These are phyloP conservation scores for Calocybe cyanea DNA, from an alignment of 768 basidiomycete species.

Conservation along the genomic window DNA sequence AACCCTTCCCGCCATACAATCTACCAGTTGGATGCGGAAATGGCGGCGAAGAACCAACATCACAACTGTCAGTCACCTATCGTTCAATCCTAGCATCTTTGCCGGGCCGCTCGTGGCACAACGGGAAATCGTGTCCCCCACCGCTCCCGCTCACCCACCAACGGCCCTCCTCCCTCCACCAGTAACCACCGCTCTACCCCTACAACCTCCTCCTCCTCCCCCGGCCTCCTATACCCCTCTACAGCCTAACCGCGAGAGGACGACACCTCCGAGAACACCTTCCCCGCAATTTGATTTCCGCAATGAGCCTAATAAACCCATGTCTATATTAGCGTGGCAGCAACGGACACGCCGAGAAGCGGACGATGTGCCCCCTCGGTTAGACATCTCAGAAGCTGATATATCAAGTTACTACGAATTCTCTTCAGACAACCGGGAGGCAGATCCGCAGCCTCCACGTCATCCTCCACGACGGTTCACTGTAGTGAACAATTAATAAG, in stretches of 20 bases:
- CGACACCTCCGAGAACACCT: slow-evolving; percentile 10
- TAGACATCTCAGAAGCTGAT: slow-evolving; percentile 26
- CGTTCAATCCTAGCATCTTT: slow-evolving; percentile 27
- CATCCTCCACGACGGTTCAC: slow-evolving; percentile 24
- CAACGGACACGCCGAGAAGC: slow-evolving; percentile 24
- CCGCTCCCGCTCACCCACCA: not conserved
- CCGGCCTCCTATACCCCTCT: slow-evolving; percentile 10
- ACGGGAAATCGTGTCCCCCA: not conserved
- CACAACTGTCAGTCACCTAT: slow-evolving; percentile 13
- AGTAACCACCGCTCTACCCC: slow-evolving; percentile 14
- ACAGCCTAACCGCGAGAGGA: slow-evolving; percentile 11
- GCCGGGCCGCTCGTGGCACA: slow-evolving; percentile 14
- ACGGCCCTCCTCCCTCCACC: slow-evolving; percentile 13
- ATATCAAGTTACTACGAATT: slow-evolving; percentile 30
- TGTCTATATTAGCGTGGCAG: slow-evolving; percentile 28
- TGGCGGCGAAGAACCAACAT: slow-evolving; percentile 4
- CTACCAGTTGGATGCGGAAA: not conserved
- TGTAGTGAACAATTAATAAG: slow-evolving; percentile 26
- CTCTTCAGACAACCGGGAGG: slow-evolving; percentile 18
- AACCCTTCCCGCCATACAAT: not conserved
- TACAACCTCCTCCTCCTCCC: slow-evolving; percentile 10
- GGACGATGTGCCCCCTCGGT: slow-evolving; percentile 17
- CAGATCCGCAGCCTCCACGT: slow-evolving; percentile 18
- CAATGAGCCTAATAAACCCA: slow-evolving; percentile 9
- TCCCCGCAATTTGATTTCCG: slow-evolving; percentile 11